phyloP scores from a whole-genome alignment of 495 filamentous ascomycete genomes.

The Podospora sp. region DNA sequence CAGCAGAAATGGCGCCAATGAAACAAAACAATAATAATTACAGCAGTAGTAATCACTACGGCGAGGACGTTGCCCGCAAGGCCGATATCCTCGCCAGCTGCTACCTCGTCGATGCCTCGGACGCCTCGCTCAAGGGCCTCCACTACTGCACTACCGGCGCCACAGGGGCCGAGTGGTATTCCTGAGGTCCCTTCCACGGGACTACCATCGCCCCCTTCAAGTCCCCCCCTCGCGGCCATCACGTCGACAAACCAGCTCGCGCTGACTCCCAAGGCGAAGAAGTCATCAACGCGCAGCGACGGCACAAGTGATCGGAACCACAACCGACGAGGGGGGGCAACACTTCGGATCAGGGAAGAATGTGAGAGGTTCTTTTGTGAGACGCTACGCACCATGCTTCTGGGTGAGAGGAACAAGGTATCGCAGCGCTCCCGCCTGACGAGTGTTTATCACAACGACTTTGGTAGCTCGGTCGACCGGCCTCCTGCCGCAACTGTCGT shows the following conservation, averaged over 20 bases:
- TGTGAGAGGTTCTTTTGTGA: constrained; percentile 99
- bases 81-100: constrained; percentile 81
- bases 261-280: constrained; percentile 55
- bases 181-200: constrained; percentile 89
- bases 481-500: neutral
- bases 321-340: constrained; percentile 78
- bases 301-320: constrained; percentile 37
- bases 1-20: constrained; percentile 57
- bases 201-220: constrained; percentile 73
- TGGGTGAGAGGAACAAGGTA: constrained; percentile 85
- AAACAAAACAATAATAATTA: constrained; percentile 66
- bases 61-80: constrained; percentile 58
- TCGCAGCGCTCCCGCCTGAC: constrained; percentile 73
- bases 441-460: constrained; percentile 58
- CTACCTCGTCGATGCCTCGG: constrained; percentile 66
- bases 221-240: constrained; percentile 77
- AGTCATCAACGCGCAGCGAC: constrained; percentile 34
- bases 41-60: constrained; percentile 68
- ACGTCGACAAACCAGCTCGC: constrained; percentile 62
- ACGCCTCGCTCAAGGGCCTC: constrained; percentile 66
- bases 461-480: constrained; percentile 9
- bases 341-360: constrained; percentile 95
- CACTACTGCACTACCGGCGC: constrained; percentile 86
- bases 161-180: constrained; percentile 89
- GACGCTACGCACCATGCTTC: constrained; percentile 86